Evolutionary conservation across 345 rosid species (phyloP), one percentile per base, ranked within the genome.

Genomic region (Aquilaria malaccensis): DNA sequence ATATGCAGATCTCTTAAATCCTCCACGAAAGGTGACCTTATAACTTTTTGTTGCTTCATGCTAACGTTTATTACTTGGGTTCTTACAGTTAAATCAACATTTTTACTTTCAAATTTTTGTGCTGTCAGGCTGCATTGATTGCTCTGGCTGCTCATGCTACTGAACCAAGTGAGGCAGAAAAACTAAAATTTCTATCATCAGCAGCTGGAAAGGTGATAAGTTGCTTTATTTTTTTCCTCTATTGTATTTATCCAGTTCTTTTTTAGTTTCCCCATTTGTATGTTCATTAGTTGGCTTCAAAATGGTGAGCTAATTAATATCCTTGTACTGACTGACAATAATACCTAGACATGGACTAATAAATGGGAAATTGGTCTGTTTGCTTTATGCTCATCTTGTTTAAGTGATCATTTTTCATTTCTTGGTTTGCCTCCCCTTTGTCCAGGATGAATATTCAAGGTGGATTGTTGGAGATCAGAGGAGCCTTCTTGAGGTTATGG

Each of bases 401-500:
- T 22, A 22, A 22, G 22, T 22, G 22, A 22, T 22, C 22, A 22
- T 0, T 22, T 22, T 22, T 22, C 22, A 22, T 22, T 22, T 22
- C 22, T 22, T 22, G 22, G 22, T 22, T 22, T 22, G 22, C 22
- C 22, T 22, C 22, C 22, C 22, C 22, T 22, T 22, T 22, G 22
- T 22, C 22, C 22, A 94, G 99, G 97, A 94, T 72, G 95, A 94
- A 68, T 94, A 94, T 71, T 43, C 83, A 94, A 70, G 22, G 22
- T 91, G 91, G 96, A 69, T 94, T 31, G 81, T 80, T 65, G 85
- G 86, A 49, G 78, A 77, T 73, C 97, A 90, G 77, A 91, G 96
- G 79, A 94, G 99, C 76, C 93, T 94, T 45, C 91, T 91, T 55
- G 96, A 94, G 76, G 96, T 94, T 63, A 80, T 94, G 99, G 86